Percentiles rank a stretch among this genome's conserved stretches.
phyloP scores from a whole-genome alignment of 2,329 filamentous ascomycete species.

The Ceratocystis huliohia region DNA sequence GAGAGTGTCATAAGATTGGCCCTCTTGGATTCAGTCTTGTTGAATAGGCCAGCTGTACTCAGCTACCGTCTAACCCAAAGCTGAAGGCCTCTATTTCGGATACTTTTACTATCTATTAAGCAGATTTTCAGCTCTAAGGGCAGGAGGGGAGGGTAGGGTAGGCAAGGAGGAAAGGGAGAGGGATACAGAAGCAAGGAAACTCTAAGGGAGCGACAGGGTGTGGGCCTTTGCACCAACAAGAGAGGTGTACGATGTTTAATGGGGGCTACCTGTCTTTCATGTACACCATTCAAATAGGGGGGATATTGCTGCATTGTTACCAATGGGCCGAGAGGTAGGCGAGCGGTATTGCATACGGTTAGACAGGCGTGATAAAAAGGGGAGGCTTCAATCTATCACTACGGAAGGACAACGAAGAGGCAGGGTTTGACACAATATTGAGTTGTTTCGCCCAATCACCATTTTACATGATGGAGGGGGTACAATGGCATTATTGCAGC shows the following conservation, averaged over 20 bases:
- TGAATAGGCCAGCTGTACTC: neutral
- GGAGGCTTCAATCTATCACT: neutral
- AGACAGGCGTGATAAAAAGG: neutral
- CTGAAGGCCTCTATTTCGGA: neutral
- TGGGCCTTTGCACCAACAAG: neutral
- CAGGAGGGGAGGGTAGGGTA: neutral
- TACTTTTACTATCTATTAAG: neutral
- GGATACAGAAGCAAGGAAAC: neutral
- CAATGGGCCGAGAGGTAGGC: slow-evolving; percentile 6
- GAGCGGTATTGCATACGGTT: slow-evolving; percentile 5
- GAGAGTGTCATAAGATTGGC: neutral
- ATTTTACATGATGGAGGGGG: neutral
- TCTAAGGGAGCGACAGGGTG: neutral
- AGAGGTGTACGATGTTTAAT: neutral
- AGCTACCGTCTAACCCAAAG: neutral
- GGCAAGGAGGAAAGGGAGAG: neutral
- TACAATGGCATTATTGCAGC: slow-evolving; percentile 1
- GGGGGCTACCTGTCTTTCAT: neutral
- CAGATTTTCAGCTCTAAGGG: neutral
- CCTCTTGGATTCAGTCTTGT: neutral
- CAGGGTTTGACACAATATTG: neutral
- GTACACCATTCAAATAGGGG: neutral
- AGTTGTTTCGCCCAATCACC: neutral
- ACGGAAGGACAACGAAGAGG: neutral
- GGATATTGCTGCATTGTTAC: neutral